Evolutionary conservation across 176 grass and related monocot genomes (phyloP), one percentile per base, ranked within the genome.

Genomic region (Pharus latifolius): DNA sequence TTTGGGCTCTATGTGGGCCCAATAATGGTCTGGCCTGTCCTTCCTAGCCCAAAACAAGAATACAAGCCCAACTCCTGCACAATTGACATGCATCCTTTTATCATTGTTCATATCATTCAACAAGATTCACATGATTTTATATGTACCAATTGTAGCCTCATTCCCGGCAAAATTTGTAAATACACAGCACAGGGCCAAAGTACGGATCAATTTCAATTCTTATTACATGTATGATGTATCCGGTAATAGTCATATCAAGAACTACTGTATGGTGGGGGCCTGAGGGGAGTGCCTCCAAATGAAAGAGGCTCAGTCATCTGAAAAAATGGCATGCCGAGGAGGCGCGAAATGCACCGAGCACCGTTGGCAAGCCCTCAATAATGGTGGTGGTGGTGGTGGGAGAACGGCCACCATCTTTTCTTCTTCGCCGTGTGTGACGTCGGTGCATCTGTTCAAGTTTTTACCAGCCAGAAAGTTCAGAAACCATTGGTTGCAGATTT

Each of bases 341-440:
- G n/a, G n/a, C n/a, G n/a, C n/a, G n/a, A n/a, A n/a, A 77, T 28
- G 23, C 17, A 2, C 58, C 30, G n/a, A 72, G 49, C 49, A 40
- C 8, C 2, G 60, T 35, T 7, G 45, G 24, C 27, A 41, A 44
- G 7, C 55, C 83, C 64, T 85, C 83, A 85, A 75, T 67, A 75
- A 67, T 78, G 74, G 38, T 78, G 60, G 7, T 44, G 28, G 56
- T 65, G 48, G 23, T 74, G 43, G 22, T 70, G 58, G 0, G 65
- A 85, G 59, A 97, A 97, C 7, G 66, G 86, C 94, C 94, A 97
- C 94, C 94, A 97, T 76, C 87, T 87, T 74, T 85, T 97, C 84
- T 82, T 92, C 78, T 85, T 97, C 10, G 72, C 78, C 13, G 75
- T 82, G 50, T 90, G 83, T 6, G 31, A 85, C 16, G 78, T 79